Evolutionary conservation across 2,329 filamentous ascomycete genomes (phyloP).

Genomic region (Colletotrichum tofieldiae): DNA sequence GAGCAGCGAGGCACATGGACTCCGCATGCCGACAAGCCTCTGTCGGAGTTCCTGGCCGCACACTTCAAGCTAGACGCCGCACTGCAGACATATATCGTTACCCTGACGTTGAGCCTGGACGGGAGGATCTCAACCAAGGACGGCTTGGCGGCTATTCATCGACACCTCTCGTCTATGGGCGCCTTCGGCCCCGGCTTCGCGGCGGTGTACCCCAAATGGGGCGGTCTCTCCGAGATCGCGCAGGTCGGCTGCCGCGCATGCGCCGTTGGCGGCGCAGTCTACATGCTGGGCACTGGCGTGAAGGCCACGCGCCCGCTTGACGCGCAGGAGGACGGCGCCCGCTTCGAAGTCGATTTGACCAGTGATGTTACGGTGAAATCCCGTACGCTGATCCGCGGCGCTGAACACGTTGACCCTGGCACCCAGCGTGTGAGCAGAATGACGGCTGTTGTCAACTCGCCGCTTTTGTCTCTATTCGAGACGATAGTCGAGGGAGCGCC

Average conservation of each 20-base stretch:
- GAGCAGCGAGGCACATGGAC: constrained; percentile 72
- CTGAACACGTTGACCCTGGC: constrained; percentile 50
- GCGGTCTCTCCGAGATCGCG: constrained; percentile 87
- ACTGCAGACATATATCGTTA: constrained; percentile 73
- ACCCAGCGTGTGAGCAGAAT: constrained; percentile 68
- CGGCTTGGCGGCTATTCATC: constrained; percentile 81
- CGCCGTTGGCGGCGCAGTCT: constrained; percentile 91
- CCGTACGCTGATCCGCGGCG: constrained; percentile 65
- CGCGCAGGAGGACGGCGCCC: constrained; percentile 45
- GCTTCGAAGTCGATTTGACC: constrained; percentile 66
- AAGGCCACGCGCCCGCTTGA: constrained; percentile 50
- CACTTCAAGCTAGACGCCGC: constrained; percentile 79
- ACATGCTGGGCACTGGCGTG: constrained; percentile 85
- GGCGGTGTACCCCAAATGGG: constrained; percentile 93
- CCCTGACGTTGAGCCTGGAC: constrained; percentile 83
- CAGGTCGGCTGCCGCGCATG: constrained; percentile 93
- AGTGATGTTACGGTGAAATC: constrained; percentile 72
- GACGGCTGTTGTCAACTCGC: constrained; percentile 78
- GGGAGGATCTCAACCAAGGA: constrained; percentile 73
- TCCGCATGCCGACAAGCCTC: constrained; percentile 65
- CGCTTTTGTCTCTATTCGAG: constrained; percentile 78
- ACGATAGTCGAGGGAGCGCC: constrained; percentile 81
- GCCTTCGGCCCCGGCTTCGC: constrained; percentile 91
- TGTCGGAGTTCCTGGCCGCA: constrained; percentile 72
- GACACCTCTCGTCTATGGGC: constrained; percentile 89